A percentile compares a stretch with the other conserved stretches of the same genome.
Evolutionary conservation across 345 rosid species (phyloP).

Genomic region (Eucalyptus decipiens): DNA sequence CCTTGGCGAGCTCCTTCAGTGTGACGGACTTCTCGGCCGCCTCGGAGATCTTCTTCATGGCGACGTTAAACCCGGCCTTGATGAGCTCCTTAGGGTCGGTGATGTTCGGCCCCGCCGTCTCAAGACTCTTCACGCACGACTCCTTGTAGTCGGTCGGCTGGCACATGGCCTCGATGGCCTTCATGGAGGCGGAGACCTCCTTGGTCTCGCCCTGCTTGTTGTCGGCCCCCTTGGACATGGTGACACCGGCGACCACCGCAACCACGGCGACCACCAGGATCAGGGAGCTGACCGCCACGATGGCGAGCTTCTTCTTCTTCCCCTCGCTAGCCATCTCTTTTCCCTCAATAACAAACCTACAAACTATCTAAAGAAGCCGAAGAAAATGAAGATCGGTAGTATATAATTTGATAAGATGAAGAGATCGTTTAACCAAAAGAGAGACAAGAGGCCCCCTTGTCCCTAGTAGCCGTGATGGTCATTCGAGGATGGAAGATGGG

Average conservation of each 20-base stretch:
- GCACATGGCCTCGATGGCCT: slow-evolving; percentile 26
- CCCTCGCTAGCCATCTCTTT: background rate
- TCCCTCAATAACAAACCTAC: background rate
- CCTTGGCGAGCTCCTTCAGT: slow-evolving; percentile 11
- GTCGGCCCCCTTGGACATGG: background rate
- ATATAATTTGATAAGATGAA: background rate
- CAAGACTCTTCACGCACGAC: slow-evolving; percentile 11
- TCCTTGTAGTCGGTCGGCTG: slow-evolving; percentile 16
- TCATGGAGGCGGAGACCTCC: slow-evolving; percentile 1
- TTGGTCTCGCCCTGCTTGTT: background rate
- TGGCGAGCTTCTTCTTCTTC: slow-evolving; percentile 23
- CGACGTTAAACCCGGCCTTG: slow-evolving; percentile 9
- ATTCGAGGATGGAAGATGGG: background rate
- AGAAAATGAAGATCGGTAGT: background rate
- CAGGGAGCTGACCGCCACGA: slow-evolving; percentile 25
- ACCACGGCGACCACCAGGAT: slow-evolving; percentile 15
- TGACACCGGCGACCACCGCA: slow-evolving; percentile 32
- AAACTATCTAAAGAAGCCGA: background rate
- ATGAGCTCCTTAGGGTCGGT: slow-evolving; percentile 29
- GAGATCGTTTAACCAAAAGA: background rate
- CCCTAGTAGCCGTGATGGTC: background rate
- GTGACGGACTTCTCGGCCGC: slow-evolving; percentile 8
- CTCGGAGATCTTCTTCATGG: slow-evolving; percentile 3
- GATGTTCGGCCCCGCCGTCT: slow-evolving; percentile 4
- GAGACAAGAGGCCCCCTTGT: background rate